Evolutionary conservation across 768 basidiomycete genomes (phyloP).

Genomic region (Suillus spraguei): DNA sequence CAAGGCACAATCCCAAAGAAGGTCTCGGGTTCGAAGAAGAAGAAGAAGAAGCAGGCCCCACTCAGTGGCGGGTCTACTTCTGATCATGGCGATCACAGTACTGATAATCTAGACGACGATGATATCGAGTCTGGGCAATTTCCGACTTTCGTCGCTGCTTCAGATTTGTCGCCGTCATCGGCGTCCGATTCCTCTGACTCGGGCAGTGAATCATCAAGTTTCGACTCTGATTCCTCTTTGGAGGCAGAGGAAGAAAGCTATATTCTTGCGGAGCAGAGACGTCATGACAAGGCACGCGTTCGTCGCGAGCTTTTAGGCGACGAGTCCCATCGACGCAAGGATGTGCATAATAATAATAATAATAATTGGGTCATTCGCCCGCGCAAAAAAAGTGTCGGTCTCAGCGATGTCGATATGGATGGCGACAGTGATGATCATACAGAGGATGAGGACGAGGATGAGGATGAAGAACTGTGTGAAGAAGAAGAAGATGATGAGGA

Average conservation of each 20-base stretch:
- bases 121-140: constrained; percentile 44
- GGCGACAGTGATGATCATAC: constrained; percentile 58
- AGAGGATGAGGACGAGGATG: constrained; percentile 61
- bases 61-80: constrained; percentile 24
- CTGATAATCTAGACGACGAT: constrained; percentile 32
- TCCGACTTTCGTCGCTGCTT: constrained; percentile 72
- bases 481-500: constrained; percentile 50
- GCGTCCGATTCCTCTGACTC: constrained; percentile 49
- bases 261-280: constrained; percentile 49
- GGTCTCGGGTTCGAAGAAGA: constrained; percentile 20
- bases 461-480: constrained; percentile 36
- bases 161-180: constrained; percentile 53
- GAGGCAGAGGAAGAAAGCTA: constrained; percentile 66
- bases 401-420: constrained; percentile 66
- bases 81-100: constrained; percentile 36
- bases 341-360: constrained; percentile 38
- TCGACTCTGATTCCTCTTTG: constrained; percentile 57
- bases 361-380: constrained; percentile 72
- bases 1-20: constrained; percentile 37
- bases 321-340: constrained; percentile 44
- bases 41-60: constrained; percentile 18
- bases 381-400: constrained; percentile 69
- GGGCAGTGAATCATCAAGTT: constrained; percentile 35
- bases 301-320: constrained; percentile 63
- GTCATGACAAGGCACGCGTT: constrained; percentile 52